Conservation (phyloP, 352 stramenopile genomes). For the Phytophthora ohioensis region DNA sequence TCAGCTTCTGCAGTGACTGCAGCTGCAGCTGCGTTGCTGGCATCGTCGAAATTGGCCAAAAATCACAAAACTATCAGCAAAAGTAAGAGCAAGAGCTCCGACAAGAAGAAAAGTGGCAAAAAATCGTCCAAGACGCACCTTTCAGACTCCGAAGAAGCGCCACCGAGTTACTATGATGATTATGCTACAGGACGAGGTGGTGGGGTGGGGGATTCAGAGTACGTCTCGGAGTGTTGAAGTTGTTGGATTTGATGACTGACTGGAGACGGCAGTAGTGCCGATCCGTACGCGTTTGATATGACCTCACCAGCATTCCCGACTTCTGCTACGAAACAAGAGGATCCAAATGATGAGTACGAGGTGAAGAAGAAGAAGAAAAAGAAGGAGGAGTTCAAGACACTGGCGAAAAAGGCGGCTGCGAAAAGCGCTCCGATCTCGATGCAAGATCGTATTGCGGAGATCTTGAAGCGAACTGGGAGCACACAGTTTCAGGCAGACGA, state of each 20-base stretch:
- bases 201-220: constrained; percentile 34
- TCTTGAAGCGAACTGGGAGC: constrained; percentile 82
- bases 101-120: constrained; percentile 41
- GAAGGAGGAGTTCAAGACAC: constrained; percentile 37
- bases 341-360: constrained; percentile 20
- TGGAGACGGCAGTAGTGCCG: constrained; percentile 38
- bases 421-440: constrained; percentile 49
- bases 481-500: constrained; percentile 40
- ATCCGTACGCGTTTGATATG: constrained; percentile 85
- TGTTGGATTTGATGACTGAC: constrained; percentile 17
- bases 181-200: constrained; percentile 22
- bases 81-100: constrained; percentile 34
- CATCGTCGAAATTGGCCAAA: constrained; percentile 52
- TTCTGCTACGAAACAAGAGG: constrained; percentile 36
- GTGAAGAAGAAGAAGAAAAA: constrained; percentile 44
- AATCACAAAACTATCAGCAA: constrained; percentile 34
- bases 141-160: constrained; percentile 62
- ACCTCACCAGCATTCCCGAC: constrained; percentile 35
- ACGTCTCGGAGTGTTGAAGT: constrained; percentile 11
- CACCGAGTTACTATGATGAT: constrained; percentile 64
- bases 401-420: constrained; percentile 38
- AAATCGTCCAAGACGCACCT: constrained; percentile 37
- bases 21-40: constrained; percentile 59
- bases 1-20: constrained; percentile 55
- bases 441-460: constrained; percentile 79